Evolutionary conservation across 768 basidiomycete genomes (phyloP), one percentile per base, ranked within the genome.

Genomic region (Chalciporus piperatus): DNA sequence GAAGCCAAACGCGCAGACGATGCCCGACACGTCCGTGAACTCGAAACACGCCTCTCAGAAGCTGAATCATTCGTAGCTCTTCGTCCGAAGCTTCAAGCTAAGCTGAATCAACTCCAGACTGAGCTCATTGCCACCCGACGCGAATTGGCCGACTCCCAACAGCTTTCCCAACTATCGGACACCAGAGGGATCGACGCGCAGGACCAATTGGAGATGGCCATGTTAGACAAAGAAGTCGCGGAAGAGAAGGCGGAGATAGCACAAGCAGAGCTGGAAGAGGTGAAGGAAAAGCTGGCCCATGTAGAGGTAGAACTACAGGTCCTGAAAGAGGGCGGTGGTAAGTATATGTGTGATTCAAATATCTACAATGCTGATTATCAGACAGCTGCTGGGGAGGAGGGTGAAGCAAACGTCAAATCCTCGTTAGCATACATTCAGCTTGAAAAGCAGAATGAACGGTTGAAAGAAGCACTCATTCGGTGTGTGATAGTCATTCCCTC

Each of bases 141-240:
- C 4, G 83, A 89, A 50, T 74, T 92, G 27, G 80, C 87, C 3
- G 92, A 96, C 59, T 71, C 83, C 8, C 78, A 87, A 54, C 87
- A 92, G 52, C 74, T 92, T n/a, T 76, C 83, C 0, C 78, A 84
- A 30, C 72, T 92, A 30, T 74, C 84, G 0, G 90, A 95, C 56
- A 72, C 72, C 14, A 78, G 89, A 20, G 74, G 90, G 1, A 71
- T 85, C 3, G 96, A 98, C 65, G 67, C 87, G 1, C 83, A 89
- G 47, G 96, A 98, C 51, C 91, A 95, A 64, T 72, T 98, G 35
- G 97, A 99, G 72, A 93, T 98, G 87, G 78, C 84, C 3, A 90
- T 90, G 79, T 71, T 99, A 59, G 97, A 99, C 66, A 93, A 92
- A 71, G 97, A 99, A 67, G 84, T 98, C 35, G 95, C 96, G 0